phyloP scores from a whole-genome alignment of 1,284 basidiomycete genomes.

The Erythrobasidium hasegawianum region DNA sequence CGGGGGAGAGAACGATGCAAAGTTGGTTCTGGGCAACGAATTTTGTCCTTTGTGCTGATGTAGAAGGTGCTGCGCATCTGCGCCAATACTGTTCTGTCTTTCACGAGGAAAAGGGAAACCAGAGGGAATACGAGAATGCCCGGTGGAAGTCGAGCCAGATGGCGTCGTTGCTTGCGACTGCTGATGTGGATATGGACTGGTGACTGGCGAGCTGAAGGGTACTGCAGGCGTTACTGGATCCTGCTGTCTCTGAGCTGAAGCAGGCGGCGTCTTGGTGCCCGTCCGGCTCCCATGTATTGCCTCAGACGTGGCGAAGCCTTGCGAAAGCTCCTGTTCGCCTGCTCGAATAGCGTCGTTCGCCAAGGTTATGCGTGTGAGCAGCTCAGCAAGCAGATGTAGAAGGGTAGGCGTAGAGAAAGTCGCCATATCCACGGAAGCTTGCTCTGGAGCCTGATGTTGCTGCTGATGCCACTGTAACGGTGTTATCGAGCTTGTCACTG shows the following conservation, averaged over 20 bases:
- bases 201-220: slow-evolving; percentile 8
- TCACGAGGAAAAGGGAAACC: not conserved
- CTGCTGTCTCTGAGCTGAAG: not conserved
- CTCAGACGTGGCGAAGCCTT: not conserved
- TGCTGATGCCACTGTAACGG: not conserved
- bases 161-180: no score
- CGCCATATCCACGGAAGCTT: slow-evolving; percentile 54
- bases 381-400: slow-evolving; percentile 77
- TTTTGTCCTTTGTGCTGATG: not conserved
- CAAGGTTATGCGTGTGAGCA: slow-evolving; percentile 85
- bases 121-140: not conserved
- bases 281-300: not conserved
- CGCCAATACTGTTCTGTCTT: not conserved
- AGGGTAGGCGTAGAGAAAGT: slow-evolving; percentile 61
- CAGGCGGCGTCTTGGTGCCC: not conserved
- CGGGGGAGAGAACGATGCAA: not conserved
- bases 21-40: not conserved
- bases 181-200: not conserved
- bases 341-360: slow-evolving; percentile 65
- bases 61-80: slow-evolving; percentile 1
- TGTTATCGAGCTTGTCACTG: not conserved
- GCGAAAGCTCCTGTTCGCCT: no score
- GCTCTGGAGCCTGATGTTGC: not conserved
- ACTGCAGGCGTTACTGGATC: slow-evolving; percentile 33
- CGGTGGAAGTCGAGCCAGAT: not conserved